Evolutionary conservation across 768 basidiomycete genomes (phyloP).

Genomic region (Boletus insuetus): DNA sequence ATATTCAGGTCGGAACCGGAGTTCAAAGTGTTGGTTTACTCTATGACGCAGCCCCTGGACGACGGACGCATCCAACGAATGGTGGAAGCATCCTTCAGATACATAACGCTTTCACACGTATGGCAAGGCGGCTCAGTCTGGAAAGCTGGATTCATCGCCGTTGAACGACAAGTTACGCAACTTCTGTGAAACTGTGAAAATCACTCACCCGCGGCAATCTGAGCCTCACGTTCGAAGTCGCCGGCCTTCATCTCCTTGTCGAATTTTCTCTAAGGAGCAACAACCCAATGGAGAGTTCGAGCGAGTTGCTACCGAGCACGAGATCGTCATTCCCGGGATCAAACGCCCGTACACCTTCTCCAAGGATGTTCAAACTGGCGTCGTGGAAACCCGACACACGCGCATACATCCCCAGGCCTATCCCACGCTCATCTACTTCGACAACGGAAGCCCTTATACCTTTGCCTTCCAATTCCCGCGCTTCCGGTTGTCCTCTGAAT

Average conservation of each 20-base stretch:
- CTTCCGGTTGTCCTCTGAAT: neutral
- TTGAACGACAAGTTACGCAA: too few relatives aligned
- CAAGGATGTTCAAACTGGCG: neutral
- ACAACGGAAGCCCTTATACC: conserved; percentile 28
- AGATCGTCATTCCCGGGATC: neutral
- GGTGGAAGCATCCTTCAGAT: too few relatives aligned
- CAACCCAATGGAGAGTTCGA: neutral
- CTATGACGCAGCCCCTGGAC: too few relatives aligned
- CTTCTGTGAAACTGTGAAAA: too few relatives aligned
- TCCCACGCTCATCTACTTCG: conserved; percentile 37
- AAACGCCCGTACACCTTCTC: neutral
- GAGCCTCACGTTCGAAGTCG: neutral
- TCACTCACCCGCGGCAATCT: too few relatives aligned
- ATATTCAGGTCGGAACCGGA: too few relatives aligned
- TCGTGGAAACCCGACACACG: conserved; percentile 9
- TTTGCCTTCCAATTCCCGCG: conserved; percentile 10
- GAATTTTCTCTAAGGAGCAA: neutral
- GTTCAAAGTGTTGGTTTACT: too few relatives aligned
- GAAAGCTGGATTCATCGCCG: too few relatives aligned
- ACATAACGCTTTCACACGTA: too few relatives aligned
- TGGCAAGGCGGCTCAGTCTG: too few relatives aligned
- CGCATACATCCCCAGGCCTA: conserved; percentile 14
- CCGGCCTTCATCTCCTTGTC: neutral
- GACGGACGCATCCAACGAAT: too few relatives aligned
- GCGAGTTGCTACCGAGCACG: neutral